phyloP scores from a whole-genome alignment of 2,329 filamentous ascomycete species.

The Fusarium buharicum region DNA sequence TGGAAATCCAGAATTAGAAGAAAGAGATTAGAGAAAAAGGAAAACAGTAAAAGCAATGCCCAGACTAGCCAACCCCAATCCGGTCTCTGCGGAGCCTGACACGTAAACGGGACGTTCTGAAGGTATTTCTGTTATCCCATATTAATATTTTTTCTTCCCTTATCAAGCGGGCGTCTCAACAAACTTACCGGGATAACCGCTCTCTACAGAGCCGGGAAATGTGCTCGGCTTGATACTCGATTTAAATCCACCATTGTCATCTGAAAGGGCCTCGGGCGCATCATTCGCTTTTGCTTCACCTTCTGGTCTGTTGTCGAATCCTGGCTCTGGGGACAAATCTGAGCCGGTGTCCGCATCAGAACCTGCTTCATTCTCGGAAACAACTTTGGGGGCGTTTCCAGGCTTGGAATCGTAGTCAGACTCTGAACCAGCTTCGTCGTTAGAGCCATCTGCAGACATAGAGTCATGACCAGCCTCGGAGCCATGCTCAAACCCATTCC shows the following conservation, averaged over 20 bases:
- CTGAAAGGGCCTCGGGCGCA: neutral
- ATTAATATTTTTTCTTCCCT: neutral
- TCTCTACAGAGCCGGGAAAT: neutral
- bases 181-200: constrained; percentile 9
- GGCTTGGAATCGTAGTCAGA: neutral
- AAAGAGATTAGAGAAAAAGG: constrained; percentile 5
- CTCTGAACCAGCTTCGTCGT: neutral
- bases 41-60: neutral
- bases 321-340: neutral
- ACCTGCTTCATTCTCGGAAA: neutral
- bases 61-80: constrained; percentile 2
- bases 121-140: neutral
- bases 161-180: neutral
- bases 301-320: neutral
- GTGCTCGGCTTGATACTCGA: constrained; percentile 15
- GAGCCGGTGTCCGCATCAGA: neutral
- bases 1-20: neutral
- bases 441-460: neutral
- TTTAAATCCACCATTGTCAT: constrained; percentile 1
- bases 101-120: constrained; percentile 17
- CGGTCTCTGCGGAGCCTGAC: constrained; percentile 1
- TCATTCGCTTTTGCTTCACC: neutral
- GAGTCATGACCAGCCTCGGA: neutral
- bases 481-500: no score
- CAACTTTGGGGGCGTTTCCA: no score